phyloP scores from a whole-genome alignment of 2,329 filamentous ascomycete genomes.

The Tolypocladium sp. region DNA sequence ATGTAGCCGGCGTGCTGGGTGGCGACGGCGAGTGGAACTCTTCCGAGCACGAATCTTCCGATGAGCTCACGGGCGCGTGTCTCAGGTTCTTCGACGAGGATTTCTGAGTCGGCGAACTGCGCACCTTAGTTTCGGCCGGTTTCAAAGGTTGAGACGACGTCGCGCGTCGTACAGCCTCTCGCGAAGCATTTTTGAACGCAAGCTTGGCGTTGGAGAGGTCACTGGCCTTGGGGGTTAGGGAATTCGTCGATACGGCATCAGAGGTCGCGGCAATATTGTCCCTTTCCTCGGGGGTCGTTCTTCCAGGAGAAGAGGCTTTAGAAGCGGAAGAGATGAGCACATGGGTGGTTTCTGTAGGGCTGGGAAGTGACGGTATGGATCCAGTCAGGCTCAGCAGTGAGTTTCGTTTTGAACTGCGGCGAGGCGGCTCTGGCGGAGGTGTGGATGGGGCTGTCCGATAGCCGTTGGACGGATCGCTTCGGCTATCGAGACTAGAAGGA shows the following conservation, averaged over 20 bases:
- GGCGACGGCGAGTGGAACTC: slow-evolving; percentile 24
- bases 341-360: background rate
- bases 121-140: background rate
- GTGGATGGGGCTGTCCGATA: slow-evolving; percentile 10
- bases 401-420: slow-evolving; percentile 16
- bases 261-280: too few species aligned
- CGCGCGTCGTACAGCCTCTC: background rate
- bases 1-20: slow-evolving; percentile 29
- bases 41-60: slow-evolving; percentile 28
- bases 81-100: background rate
- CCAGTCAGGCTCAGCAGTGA: slow-evolving; percentile 7
- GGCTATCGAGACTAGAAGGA: background rate
- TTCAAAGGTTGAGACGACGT: background rate
- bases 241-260: background rate
- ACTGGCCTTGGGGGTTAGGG: background rate
- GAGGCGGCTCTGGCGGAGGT: slow-evolving; percentile 16
- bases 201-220: background rate
- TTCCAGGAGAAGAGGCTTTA: background rate
- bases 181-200: background rate
- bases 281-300: background rate
- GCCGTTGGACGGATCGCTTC: background rate
- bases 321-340: background rate
- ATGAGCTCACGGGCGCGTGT: slow-evolving; percentile 17
- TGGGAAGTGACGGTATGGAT: background rate
- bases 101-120: background rate